Base-by-base conservation (phyloP, 257 asterid species). In the Cruciata laevipes region DNA sequence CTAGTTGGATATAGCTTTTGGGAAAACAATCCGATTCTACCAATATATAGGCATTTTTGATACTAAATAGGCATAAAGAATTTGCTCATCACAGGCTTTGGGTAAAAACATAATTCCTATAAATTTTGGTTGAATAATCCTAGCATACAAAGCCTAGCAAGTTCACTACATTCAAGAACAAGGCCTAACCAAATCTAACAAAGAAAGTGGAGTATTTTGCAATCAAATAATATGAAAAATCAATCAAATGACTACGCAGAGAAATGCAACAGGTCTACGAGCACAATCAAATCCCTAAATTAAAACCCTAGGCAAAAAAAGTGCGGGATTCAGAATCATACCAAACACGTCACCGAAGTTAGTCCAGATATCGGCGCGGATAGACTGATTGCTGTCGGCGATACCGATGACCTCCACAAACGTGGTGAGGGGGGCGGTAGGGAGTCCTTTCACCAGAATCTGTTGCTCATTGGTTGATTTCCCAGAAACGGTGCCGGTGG, bases 361-460 rank as follows among this genome's bases (percentile, higher is more conserved):
- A 66, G 87, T 81, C 96, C 95, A 90, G 31, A 74, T 79, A 13
- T 93, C 96, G 52, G 96, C 90, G 62, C 59, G 76, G 76, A 93
- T 86, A 16, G 97, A 90, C 51, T 85, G 87, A 68, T 74, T 69
- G 68, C 75, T 61, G 49, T 90, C 97, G 23, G 99, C 99, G 20
- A 93, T 79, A 61, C 99, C 99, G 70, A 88, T 83, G 23, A 90
- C 95, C 82, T 93, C 99, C 6, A 93, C 89, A 71, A 81, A 93
- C 30, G 94, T 80, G 9, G 95, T 66, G 64, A 83, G 95, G 27
- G 92, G 85, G 25, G 32, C 78, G 30, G 96, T 76, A 0, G 96
- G 92, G 5, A 70, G 72, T 20, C 97, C 97, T 79, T 86, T 85
- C 75, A 93, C 71, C n/a, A 82, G 32, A 66, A 93, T 59, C 73